Base-by-base conservation (phyloP, 2,329 filamentous ascomycete species). In the Acrodontium crateriforme region DNA sequence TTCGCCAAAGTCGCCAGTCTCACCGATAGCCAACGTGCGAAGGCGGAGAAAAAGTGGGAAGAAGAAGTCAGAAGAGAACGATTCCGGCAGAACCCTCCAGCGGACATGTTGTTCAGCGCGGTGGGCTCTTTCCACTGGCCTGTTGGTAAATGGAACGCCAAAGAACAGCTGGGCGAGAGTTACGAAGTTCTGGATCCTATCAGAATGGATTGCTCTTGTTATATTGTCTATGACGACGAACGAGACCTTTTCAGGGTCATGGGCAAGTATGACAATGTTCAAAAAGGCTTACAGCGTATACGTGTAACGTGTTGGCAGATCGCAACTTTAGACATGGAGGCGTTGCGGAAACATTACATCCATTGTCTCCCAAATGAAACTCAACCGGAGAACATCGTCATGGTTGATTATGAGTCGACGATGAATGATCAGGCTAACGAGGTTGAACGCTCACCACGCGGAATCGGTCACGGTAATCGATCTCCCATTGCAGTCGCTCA, bases 71-170 rank as follows among this genome's bases (percentile, higher is more conserved):
- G 28, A 19, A 29, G 27, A 10, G 40, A 43, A 26, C 27, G 30
- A 2, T 51, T 36, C 25, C 40, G 48, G 1, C 46, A 44, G 16
- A 24, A 32, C 22, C 48, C 48, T 9, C 41, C 41, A 1, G 25
- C 23, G 4, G 31, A 38, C 23, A 35, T 32, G 19, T 24, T 25
- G 4, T 48, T 48, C 23, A 37, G 36, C 3, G 38, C 42, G 3
- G 46, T 50, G 16, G 46, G 60, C 9, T 39, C 52, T 1, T 63
- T 64, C 28, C 40, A 58, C 12, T 66, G 62, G 63, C 62, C 62
- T 3, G 35, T 41, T 1, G 45, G 56, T 17, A 59, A 63, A 5
- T 54, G 56, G 18, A 44, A 52, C 0, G 41, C 60, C 3, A 43
- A 53, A 9, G 49, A 58, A 8, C 43, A 54, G 8, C 46, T 67